Evolutionary conservation across 2,329 filamentous ascomycete species (phyloP), one percentile per base, ranked within the genome.

Genomic region (Ophiostoma sp.): DNA sequence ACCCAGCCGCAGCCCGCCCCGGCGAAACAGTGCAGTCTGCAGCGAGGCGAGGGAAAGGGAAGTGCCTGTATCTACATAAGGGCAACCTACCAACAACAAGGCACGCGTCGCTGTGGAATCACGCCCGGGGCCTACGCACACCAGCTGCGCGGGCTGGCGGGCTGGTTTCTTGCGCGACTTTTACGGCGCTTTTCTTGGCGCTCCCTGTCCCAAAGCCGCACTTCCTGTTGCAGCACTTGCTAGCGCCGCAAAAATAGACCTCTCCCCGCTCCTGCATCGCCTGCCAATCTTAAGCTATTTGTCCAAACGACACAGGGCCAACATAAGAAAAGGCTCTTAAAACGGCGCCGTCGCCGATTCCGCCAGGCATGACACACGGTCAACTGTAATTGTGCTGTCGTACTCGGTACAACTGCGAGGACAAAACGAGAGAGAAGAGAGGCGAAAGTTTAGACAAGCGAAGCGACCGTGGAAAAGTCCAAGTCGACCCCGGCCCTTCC

Each of bases 281-380:
- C 39, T 42, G 36, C 9, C 33, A 64, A 42, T 42, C 11, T 28
- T 28, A 59, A n/a, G 55, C 17, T 33, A 19, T 9, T 33, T 31
- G 15, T n/a, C 28, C 28, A 59, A 36, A 36, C 3, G 3, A 36
- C 33, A 36, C 33, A 36, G 33, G 33, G 19, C 19, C 2, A 50
- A 28, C 25, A 33, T 12, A 50, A 11, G 22, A 68, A 50, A 25
- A 55, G 17, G 11, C 50, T 15, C 22, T 36, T 39, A 42, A 36
- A 57, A 59, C 52, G 69, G 57, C 55, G 69, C 69, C 69, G 69
- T 42, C 55, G 39, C 55, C 69, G 69, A 59, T 28, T 61, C 69
- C 69, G 69, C 36, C 6, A 33, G 39, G 52, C 36, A 59, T 48
- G 69, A 31, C 50, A 70, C 48, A 42, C 50, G 33, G n/a, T n/a